These are phyloP conservation scores for Daphne laureola DNA, from an alignment of 441 rosid genomes.

Conservation along the genomic window DNA sequence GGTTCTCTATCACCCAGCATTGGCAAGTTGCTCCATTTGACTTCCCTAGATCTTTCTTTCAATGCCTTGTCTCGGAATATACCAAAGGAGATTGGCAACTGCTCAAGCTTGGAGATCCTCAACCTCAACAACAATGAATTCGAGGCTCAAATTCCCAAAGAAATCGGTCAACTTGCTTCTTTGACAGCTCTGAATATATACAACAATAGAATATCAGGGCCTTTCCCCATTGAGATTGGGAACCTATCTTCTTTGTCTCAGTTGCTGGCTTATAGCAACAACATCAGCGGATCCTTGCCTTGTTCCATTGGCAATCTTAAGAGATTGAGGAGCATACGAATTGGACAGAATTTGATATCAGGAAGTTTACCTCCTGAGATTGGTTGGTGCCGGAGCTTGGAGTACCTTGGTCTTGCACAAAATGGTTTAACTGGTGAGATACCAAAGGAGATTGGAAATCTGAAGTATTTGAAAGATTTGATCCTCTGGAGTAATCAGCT, in stretches of 20 bases:
- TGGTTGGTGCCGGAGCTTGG: constrained; percentile 61
- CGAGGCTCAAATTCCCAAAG: constrained; percentile 57
- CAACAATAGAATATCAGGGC: constrained; percentile 75
- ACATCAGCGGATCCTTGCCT: constrained; percentile 66
- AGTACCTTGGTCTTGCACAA: constrained; percentile 83
- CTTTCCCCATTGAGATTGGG: constrained; percentile 67
- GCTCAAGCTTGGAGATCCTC: constrained; percentile 50
- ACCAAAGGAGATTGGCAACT: constrained; percentile 69
- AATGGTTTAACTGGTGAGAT: constrained; percentile 56
- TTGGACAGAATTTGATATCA: constrained; percentile 83
- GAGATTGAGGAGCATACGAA: constrained; percentile 52
- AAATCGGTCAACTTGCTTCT: constrained; percentile 40
- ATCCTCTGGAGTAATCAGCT: constrained; percentile 72
- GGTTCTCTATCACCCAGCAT: constrained; percentile 69
- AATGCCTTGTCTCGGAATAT: constrained; percentile 51
- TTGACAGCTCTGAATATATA: constrained; percentile 44
- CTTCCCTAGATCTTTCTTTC: constrained; percentile 57
- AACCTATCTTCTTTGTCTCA: constrained; percentile 52
- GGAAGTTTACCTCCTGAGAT: constrained; percentile 72
- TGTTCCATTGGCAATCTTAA: constrained; percentile 63
- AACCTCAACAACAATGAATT: constrained; percentile 58
- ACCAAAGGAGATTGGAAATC: constrained; percentile 73
- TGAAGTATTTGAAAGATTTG: constrained; percentile 48
- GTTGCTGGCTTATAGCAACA: constrained; percentile 65
- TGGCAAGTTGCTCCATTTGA: constrained; percentile 56